These are phyloP conservation scores for Tylopilus sp. DNA, from an alignment of 1,284 basidiomycete species.

Conservation along the genomic window DNA sequence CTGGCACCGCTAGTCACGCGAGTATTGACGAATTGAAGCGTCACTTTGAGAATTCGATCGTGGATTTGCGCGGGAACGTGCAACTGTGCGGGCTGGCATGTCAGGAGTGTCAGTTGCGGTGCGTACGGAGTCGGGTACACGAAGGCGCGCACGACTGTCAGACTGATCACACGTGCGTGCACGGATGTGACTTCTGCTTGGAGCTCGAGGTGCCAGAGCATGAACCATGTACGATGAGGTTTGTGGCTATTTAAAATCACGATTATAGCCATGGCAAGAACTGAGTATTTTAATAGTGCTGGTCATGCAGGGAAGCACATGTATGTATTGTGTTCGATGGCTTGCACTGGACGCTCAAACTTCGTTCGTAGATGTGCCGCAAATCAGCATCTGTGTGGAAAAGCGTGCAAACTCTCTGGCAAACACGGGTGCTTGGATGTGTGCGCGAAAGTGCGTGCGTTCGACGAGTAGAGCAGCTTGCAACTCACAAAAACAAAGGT, in stretches of 20 bases:
- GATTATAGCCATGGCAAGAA: background rate
- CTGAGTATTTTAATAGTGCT: constrained; percentile 49
- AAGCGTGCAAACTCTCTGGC: constrained; percentile 53
- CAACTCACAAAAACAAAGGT: constrained; percentile 43
- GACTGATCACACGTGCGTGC: constrained; percentile 58
- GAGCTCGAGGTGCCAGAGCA: constrained; percentile 44
- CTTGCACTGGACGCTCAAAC: background rate
- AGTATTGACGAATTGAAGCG: constrained; percentile 60
- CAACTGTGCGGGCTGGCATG: constrained; percentile 64
- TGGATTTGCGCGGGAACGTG: constrained; percentile 57
- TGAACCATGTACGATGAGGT: constrained; percentile 58
- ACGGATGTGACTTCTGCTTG: constrained; percentile 55
- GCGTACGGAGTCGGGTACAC: constrained; percentile 58
- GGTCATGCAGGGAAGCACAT: constrained; percentile 67
- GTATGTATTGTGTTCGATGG: constrained; percentile 41
- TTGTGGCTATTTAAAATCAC: constrained; percentile 25
- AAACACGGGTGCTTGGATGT: constrained; percentile 59
- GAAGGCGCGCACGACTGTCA: constrained; percentile 59
- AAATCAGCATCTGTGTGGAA: constrained; percentile 63
- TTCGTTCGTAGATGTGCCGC: constrained; percentile 54
- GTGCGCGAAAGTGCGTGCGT: constrained; percentile 58
- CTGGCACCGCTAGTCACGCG: constrained; percentile 42
- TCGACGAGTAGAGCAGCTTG: background rate
- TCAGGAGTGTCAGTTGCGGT: constrained; percentile 57
- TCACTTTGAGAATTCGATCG: constrained; percentile 51